Conservation (phyloP, 225 moss, liverwort and hornwort species). For the Neckera pumila region DNA sequence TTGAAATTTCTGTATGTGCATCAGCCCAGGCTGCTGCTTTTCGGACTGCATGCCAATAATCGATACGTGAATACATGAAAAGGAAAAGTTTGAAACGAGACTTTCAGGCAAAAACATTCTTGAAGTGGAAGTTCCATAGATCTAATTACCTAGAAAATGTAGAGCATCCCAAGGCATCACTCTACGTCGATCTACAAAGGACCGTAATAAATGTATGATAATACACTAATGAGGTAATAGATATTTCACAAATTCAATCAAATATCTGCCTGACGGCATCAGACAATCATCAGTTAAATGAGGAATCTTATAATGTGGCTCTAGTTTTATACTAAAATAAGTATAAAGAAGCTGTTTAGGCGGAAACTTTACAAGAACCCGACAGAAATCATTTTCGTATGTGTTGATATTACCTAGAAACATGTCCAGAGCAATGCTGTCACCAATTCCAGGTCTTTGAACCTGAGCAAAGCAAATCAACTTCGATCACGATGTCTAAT, state of each 20-base stretch:
- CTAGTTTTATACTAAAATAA: background rate
- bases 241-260: background rate
- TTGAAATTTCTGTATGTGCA: conserved; percentile 36
- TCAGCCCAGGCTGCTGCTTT: conserved; percentile 63
- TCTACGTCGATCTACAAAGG: background rate
- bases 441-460: conserved; percentile 66
- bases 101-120: background rate
- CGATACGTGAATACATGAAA: background rate
- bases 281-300: background rate
- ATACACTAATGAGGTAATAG: background rate
- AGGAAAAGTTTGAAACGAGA: background rate
- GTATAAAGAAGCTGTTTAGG: background rate
- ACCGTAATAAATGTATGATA: background rate
- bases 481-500: background rate
- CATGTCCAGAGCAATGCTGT: conserved; percentile 65
- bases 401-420: conserved; percentile 31
- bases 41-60: conserved; percentile 28
- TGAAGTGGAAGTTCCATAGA: background rate
- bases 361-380: background rate
- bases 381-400: background rate
- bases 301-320: background rate
- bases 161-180: background rate
- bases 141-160: background rate
- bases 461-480: conserved; percentile 23
- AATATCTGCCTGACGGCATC: background rate